A percentile compares a stretch with the other conserved stretches of the same genome.
Evolutionary conservation across 495 filamentous ascomycete genomes (phyloP).

Genomic region (Penicillium coprophilum): DNA sequence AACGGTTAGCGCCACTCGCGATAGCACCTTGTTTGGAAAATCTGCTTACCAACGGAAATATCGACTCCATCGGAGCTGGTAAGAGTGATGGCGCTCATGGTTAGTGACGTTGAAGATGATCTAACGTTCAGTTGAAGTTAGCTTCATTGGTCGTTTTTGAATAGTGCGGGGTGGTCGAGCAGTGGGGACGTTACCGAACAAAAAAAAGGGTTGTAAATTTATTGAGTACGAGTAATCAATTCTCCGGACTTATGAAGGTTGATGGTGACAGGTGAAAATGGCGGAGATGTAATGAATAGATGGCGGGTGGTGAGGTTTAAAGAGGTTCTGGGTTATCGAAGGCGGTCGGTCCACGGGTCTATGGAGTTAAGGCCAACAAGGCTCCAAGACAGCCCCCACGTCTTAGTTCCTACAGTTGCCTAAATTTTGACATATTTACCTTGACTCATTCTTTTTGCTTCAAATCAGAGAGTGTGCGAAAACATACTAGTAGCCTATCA

Average conservation of each 20-base stretch:
- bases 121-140: not conserved
- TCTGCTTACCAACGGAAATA: conserved; percentile 55
- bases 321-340: not conserved
- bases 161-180: not conserved
- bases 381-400: not conserved
- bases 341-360: not conserved
- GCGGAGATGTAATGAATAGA: not conserved
- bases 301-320: not conserved
- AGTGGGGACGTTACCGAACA: not conserved
- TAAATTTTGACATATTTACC: not conserved
- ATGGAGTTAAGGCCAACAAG: not conserved
- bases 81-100: conserved; percentile 44
- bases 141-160: not conserved
- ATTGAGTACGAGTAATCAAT: not conserved
- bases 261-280: not conserved
- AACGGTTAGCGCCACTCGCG: conserved; percentile 18
- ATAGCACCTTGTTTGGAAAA: not conserved
- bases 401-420: conserved; percentile 1
- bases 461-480: no score
- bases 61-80: conserved; percentile 57
- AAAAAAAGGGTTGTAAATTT: not conserved
- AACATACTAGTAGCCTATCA: not conserved
- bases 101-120: not conserved
- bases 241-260: not conserved
- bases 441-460: not conserved